A percentile compares a stretch with the other conserved stretches of the same genome.
phyloP scores from a whole-genome alignment of 1,139 yeast genomes.

The Kurtzmaniella natalensis region DNA sequence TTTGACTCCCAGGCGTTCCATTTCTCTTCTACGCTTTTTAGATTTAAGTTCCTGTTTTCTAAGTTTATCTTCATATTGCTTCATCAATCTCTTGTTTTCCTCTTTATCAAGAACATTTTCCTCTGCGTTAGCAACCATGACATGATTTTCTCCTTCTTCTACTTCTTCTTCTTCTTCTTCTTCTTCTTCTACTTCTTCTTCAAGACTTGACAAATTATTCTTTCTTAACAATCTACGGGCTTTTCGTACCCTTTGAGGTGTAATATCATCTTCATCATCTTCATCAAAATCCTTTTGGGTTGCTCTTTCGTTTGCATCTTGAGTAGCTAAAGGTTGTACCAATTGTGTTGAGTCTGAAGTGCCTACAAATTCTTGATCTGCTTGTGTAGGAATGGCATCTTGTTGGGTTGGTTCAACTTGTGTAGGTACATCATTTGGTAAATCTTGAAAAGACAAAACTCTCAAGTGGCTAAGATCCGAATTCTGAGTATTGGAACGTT shows the following conservation, averaged over 20 bases:
- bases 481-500: not conserved
- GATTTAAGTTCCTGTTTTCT: constrained; percentile 35
- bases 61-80: constrained; percentile 36
- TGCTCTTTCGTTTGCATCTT: not conserved
- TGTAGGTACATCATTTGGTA: constrained; percentile 11
- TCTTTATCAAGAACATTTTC: constrained; percentile 17
- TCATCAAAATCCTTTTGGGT: constrained; percentile 6
- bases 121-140: not conserved
- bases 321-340: not conserved
- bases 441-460: constrained; percentile 23
- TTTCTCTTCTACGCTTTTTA: constrained; percentile 40
- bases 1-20: constrained; percentile 48
- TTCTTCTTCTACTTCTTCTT: constrained; percentile 11
- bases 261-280: constrained; percentile 26
- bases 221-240: constrained; percentile 22
- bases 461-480: constrained; percentile 6
- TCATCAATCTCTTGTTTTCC: constrained; percentile 19
- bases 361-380: no score
- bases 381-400: constrained; percentile 15
- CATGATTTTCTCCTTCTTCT: constrained; percentile 18
- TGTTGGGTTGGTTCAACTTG: constrained; percentile 14
- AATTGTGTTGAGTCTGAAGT: not conserved
- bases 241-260: constrained; percentile 21
- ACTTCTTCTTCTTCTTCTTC: constrained; percentile 19
- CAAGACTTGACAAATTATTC: constrained; percentile 12